Evolutionary conservation across 2,329 filamentous ascomycete genomes (phyloP).

Genomic region (Botryosphaeria dothidea): DNA sequence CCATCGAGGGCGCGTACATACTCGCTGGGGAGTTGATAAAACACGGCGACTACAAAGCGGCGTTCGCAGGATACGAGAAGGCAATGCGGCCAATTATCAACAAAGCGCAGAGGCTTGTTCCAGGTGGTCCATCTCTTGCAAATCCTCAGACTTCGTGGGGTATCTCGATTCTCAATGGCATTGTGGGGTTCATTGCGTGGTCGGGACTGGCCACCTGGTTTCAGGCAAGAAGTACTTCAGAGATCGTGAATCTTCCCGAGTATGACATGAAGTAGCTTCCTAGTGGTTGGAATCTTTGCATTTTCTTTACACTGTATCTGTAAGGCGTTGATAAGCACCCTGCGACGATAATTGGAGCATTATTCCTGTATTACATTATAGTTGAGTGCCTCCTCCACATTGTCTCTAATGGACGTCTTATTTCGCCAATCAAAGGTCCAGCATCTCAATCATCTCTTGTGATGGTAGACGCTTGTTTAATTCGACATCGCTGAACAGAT

Average conservation of each 20-base stretch:
- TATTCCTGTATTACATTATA: too few species aligned
- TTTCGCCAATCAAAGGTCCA: too few species aligned
- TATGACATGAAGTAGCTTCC: background rate
- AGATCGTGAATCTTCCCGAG: background rate
- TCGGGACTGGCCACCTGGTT: background rate
- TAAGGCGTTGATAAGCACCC: too few species aligned
- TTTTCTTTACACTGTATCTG: too few species aligned
- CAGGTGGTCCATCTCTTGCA: slow-evolving; percentile 28
- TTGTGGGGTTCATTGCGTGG: slow-evolving; percentile 20
- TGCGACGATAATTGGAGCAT: too few species aligned
- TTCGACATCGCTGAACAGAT: too few species aligned
- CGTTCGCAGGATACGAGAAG: slow-evolving; percentile 28
- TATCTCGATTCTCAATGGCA: slow-evolving; percentile 24
- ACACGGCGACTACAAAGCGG: slow-evolving; percentile 25
- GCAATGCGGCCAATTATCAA: slow-evolving; percentile 26
- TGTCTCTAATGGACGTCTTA: too few species aligned
- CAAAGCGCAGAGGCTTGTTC: slow-evolving; percentile 28
- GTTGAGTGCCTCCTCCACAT: too few species aligned
- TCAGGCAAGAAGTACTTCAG: background rate
- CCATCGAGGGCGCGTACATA: slow-evolving; percentile 42
- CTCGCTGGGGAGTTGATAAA: slow-evolving; percentile 38
- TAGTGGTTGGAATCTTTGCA: too few species aligned
- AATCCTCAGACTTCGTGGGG: slow-evolving; percentile 32
- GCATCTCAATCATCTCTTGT: too few species aligned
- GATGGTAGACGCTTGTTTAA: too few species aligned